Evolutionary conservation across 257 asterid genomes (phyloP), one percentile per base, ranked within the genome.

Genomic region (Linderniella brevidens): DNA sequence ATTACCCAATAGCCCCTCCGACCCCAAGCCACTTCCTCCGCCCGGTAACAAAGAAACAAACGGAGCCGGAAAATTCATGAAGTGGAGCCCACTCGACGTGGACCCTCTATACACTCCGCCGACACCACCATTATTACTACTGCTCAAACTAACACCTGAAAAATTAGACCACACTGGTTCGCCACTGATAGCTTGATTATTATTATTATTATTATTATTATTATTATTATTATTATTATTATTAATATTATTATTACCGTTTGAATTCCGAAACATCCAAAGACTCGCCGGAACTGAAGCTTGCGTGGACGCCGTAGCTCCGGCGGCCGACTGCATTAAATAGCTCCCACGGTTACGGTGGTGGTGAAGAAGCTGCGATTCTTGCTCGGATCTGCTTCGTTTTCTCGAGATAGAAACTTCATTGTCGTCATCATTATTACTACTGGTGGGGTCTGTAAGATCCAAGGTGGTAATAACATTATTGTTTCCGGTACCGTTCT

Each of bases 31-130:
- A 6, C 32, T 6, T 59, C 64, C 57, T 5, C 52, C 54, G 1
- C 68, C 68, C 8, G 61, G 73, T 0, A 54, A 50, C 67, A 87
- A 40, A 52, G 80, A 62, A 11, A 93, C 90, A 18, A 87, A 70
- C 1, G 92, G 82, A 0, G 90, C 62, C 17, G 90, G 92, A 45
- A 87, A 87, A 45, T 88, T 83, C 97, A 88, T 80, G 60, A 87
- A 78, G 70, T 88, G 93, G 57, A 83, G 54, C 8, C 93, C 32
- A 32, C 86, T 80, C 0, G 95, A 77, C 69, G 69, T 65, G 13
- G 67, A 63, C 4, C 97, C 86, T 54, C 93, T 69, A 46, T 82
- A 82, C 70, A 87, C 63, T 37, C 93, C 77, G 16, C 86, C 77
- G 0, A 78, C 72, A 37, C 66, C 42, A 51, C n/a, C n/a, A n/a